Base-by-base conservation (phyloP, 2,329 filamentous ascomycete species). In the Immersiporthe knoxdaviesiana region DNA sequence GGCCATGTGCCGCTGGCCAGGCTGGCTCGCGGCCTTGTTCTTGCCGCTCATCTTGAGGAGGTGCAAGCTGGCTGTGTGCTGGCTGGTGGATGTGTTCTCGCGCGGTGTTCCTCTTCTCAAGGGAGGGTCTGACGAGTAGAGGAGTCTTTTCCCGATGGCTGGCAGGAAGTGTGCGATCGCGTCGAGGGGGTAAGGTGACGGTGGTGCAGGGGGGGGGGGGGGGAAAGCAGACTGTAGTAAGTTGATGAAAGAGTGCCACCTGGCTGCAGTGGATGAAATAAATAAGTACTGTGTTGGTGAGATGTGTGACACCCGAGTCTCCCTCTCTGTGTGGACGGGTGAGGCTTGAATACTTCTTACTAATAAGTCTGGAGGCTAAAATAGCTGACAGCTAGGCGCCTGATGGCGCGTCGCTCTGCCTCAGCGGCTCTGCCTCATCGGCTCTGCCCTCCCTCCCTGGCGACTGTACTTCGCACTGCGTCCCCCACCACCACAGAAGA, bases 1-100 rank as follows among this genome's bases (percentile, higher is more conserved):
- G n/a, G 70, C 56, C n/a, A 65, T 52, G 44, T 67, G 70, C 47
- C 67, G 59, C 54, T 69, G 67, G 14, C 61, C 63, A 54, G 65
- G 39, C 41, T 27, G 64, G 35, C 52, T 37, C 21, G 35, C 54
- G 4, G 30, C 41, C 56, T 67, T 67, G 2, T 41, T 11, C 44
- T 62, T 67, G 65, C 21, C 30, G 54, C 30, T 66, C 54, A 60
- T 66, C 65, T 4, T 41, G 65, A 32, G 10, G 44, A n/a, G 30
- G 37, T 12, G 27, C 27, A 52, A 52, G 18, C 44, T 10, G 60
- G 56, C 21, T 63, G 37, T 63, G n/a, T 32, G n/a, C n/a, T 50
- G 24, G 12, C 18, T n/a, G 10, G 24, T 21, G 3, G 27, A 14
- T 10, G 12, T 6, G 30, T 21, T n/a, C 30, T 60, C 35, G 56